Evolutionary conservation across 441 rosid genomes (phyloP), one percentile per base, ranked within the genome.

Genomic region (Breynia disticha): DNA sequence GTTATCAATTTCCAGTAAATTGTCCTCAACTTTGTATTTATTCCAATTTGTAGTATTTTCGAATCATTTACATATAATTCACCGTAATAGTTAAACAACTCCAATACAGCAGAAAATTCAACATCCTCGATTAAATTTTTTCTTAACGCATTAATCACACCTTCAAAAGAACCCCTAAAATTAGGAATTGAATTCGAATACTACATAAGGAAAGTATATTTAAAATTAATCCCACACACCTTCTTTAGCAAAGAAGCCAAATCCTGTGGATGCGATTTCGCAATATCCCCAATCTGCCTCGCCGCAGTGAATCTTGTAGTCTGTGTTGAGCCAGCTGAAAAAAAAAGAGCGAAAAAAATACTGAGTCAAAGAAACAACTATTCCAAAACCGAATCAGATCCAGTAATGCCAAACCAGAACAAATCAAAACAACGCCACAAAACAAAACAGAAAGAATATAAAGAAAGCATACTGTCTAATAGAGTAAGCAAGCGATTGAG

Each of bases 261-360:
- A 69, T 93, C 97, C 73, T 80, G 95, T 35, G 96, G 97, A 72
- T 84, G 97, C 46, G 95, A 83, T 72, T 83, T 89, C 0, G 86
- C 97, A 51, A 93, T 84, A 59, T 86, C 97, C 55, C 97, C 99
- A 72, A 93, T 89, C 80, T 86, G 99, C 67, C 82, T 77, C 19
- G 97, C 99, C 1, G 99, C 99, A 41, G 96, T 80, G 42, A 89
- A 77, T 72, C 99, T 74, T 24, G 96, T 89, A 2, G 95, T 76
- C 75, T 93, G 99, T 7, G 95, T 84, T 63, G 97, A 93, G 69
- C 99, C 99, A 86, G 97, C 99, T 93, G 59, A 16, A 19, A 24
- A 60, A 41, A 61, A 41, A 22, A 41, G 53, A 18, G 11, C n/a
- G n/a, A n/a, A n/a, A n/a, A 50, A 32, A n/a, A 21, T 12, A 65